phyloP scores from a whole-genome alignment of 2,329 filamentous ascomycete species.

The Sporothrix inflata region DNA sequence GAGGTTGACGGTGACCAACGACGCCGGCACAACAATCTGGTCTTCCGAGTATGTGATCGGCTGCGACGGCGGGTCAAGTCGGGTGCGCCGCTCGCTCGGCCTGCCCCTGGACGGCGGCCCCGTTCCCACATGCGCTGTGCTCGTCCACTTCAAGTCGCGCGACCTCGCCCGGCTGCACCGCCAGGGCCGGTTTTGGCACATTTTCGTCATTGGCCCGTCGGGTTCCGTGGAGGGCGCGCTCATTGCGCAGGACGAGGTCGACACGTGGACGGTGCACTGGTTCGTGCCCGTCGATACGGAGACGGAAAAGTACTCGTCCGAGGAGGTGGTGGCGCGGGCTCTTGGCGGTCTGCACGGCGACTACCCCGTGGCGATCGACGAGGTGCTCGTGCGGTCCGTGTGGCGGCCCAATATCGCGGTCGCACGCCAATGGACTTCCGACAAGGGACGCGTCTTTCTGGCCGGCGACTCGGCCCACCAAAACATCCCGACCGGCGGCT shows the following conservation, averaged over 20 bases:
- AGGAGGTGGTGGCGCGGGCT: background rate
- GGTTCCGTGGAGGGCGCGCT: conserved; percentile 19
- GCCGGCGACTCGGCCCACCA: conserved; percentile 62
- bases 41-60: background rate
- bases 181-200: conserved; percentile 35
- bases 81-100: background rate
- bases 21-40: background rate
- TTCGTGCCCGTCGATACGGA: conserved; percentile 25
- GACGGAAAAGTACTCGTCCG: background rate
- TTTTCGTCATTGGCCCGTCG: conserved; percentile 30
- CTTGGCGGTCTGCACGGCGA: background rate
- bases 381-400: background rate
- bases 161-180: conserved; percentile 28
- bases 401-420: background rate
- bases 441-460: conserved; percentile 50
- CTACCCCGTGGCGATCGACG: background rate
- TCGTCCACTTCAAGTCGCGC: conserved; percentile 35
- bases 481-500: conserved; percentile 58
- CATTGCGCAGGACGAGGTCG: conserved; percentile 31
- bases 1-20: background rate
- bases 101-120: background rate
- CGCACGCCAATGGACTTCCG: conserved; percentile 27
- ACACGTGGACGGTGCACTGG: conserved; percentile 27
- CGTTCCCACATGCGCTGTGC: conserved; percentile 10
- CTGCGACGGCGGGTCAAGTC: background rate